Base-by-base conservation (phyloP, 495 filamentous ascomycete species). In the Pseudomonodictys pantanalensis region DNA sequence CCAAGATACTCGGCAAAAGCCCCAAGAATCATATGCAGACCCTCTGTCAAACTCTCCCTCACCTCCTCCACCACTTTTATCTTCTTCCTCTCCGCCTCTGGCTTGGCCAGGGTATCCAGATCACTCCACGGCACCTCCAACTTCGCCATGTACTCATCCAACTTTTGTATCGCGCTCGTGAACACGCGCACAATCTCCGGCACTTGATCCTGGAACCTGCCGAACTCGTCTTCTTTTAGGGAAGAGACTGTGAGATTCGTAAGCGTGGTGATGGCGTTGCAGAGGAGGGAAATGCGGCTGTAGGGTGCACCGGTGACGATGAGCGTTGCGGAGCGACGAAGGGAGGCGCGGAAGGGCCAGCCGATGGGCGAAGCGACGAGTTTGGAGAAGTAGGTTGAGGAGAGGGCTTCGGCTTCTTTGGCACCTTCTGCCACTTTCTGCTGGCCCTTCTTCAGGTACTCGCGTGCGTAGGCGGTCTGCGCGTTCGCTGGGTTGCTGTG, bases 71-170 rank as follows among this genome's bases (percentile, higher is more conserved):
- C 83, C 52, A 75, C 78, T 43, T 72, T 70, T 32, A 75, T 68
- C 26, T 62, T 66, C 23, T 65, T 64, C 29, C 49, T 47, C 48
- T 67, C 46, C 33, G 54, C 17, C 44, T 66, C 48, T 18, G 28
- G 43, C 42, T 28, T 30, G 3, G 60, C 63, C 1, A 47, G 25
- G 32, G 67, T 66, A 29, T 81, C 75, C 1, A 90, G 75, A 72
- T 97, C 92, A 1, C 90, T 92, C 91, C 92, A 96, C 74, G 93
- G 87, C 3, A 79, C 73, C 24, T 78, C 75, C 12, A 93, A 71
- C 11, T 65, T 75, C 30, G 75, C 68, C 20, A 81, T 73, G 66
- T 95, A 93, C 10, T 62, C 69, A 60, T 95, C 85, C n/a, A 96
- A 69, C 45, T 81, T 82, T 23, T 76, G 79, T 57, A 87, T 82